A percentile compares a stretch with the other conserved stretches of the same genome.
These are phyloP conservation scores for Penicillium subrubescens DNA, from an alignment of 495 filamentous ascomycete species.

Conservation along the genomic window DNA sequence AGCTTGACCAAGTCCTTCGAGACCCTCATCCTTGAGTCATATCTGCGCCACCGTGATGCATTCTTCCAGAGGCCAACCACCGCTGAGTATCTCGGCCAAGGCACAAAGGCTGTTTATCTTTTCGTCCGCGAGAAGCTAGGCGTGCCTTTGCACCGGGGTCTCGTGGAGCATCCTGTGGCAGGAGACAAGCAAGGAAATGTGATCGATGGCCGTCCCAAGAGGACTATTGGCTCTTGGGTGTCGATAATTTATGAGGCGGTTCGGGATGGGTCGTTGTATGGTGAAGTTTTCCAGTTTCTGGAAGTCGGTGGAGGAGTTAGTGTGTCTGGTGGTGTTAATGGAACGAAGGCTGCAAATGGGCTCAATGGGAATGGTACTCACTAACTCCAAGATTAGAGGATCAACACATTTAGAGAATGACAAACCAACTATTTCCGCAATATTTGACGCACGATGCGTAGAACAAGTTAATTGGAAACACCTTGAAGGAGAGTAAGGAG, in stretches of 20 bases:
- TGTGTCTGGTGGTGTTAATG: not conserved
- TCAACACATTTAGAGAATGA: not conserved
- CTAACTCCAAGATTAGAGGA: not conserved
- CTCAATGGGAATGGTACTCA: not conserved
- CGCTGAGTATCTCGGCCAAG: not conserved
- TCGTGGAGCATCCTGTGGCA: conserved; percentile 24
- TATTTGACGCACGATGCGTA: not conserved
- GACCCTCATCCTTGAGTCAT: not conserved
- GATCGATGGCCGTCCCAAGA: conserved; percentile 10
- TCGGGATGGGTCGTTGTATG: conserved; percentile 6
- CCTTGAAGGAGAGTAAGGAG: too few relatives aligned
- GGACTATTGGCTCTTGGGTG: conserved; percentile 26
- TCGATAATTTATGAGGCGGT: conserved; percentile 23
- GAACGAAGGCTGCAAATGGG: not conserved
- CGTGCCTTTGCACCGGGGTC: conserved; percentile 23
- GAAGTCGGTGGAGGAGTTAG: not conserved
- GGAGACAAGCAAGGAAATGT: not conserved
- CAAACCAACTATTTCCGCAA: too few relatives aligned
- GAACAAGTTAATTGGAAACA: too few relatives aligned
- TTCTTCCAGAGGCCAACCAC: not conserved
- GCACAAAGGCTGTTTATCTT: conserved; percentile 14
- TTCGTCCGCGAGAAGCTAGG: conserved; percentile 17
- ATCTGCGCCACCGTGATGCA: not conserved
- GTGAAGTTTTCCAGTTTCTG: not conserved
- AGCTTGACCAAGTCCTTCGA: not conserved